Evolutionary conservation across 2,329 filamentous ascomycete genomes (phyloP), one percentile per base, ranked within the genome.

Genomic region (Nothophoma quercina): DNA sequence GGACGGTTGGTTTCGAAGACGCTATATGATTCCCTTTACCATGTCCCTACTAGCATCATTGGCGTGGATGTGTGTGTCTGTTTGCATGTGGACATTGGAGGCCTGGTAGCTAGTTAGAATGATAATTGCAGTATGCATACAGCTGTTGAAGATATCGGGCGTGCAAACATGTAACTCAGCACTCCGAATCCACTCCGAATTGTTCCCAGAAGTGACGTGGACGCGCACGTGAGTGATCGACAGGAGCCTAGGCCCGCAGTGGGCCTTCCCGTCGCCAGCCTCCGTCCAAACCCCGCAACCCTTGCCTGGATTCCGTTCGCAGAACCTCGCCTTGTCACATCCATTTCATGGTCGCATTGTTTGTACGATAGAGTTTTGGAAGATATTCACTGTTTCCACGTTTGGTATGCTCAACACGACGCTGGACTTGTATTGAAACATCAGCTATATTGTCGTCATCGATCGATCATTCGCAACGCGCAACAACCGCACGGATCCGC

Each of bases 21-120:
- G 51, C 38, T 45, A 51, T 50, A 44, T 55, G 56, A 60, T 60
- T 58, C 50, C 53, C 50, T 60, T 64, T 30, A 50, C 51, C 55
- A 39, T 52, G 18, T 21, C 19, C 33, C 51, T 59, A 32, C 26
- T 19, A 52, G 47, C 54, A 43, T 49, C 19, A 42, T 52, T 45
- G 50, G 44, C 36, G 47, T 41, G 3, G 46, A 41, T 49, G 40
- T n/a, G 40, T 54, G 40, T 42, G 40, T 39, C 39, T n/a, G 32
- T 28, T 45, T 3, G 32, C 32, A 12, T 26, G 40, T 46, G 43
- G 47, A 39, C 29, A 43, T 13, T 32, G 32, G 43, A 23, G 16
- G 46, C 25, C 30, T 5, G 36, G 25, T 43, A 43, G 30, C 29
- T 40, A 29, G 25, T 40, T 18, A 34, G 34, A 40, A 7, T 36